Evolutionary conservation across 805 yeast genomes (phyloP), one percentile per base, ranked within the genome.

Genomic region (Citeromyces nyonsensis): DNA sequence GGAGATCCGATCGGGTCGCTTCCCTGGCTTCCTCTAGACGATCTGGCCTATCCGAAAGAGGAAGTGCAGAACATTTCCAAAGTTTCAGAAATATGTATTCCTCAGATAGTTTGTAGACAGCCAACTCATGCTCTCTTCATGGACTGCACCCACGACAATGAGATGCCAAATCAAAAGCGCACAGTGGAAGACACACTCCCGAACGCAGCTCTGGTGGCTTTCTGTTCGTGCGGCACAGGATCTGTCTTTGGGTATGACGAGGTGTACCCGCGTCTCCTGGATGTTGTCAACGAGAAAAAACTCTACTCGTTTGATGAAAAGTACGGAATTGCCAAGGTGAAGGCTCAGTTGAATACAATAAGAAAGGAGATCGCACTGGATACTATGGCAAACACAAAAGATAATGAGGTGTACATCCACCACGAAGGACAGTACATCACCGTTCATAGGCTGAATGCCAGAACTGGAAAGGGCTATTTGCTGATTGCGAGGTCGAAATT

Each of bases 111-210:
- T 30, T 61, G 73, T 2, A 63, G 77, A 4, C 69, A 75, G 29
- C 72, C 76, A n/a, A 93, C 94, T 4, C 96, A 85, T 55, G 95
- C 97, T 0, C 60, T 91, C 43, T 79, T 88, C 44, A 88, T 91
- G 96, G 97, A 91, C 48, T 88, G 96, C 47, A 86, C 97, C 2
- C 98, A 88, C 51, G 98, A 88, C 52, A 88, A 88, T 48, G 91
- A 85, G 54, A 77, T 74, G 13, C 94, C 96, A 2, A 67, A 64
- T 28, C 93, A 88, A 43, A 84, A 80, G 54, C 71, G 97, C 49
- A 85, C 95, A 0, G 78, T 83, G 2, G 95, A 86, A 48, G 98
- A 88, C 47, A 86, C 97, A 0, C 61, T 88, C 28, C 94, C 96
- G 7, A 88, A 80, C 45, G 96, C 96, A 3, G 98, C 95, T 0